Percentiles rank a stretch among this genome's conserved stretches.
Evolutionary conservation across 139 green algal genomes (phyloP).

Genomic region (Deuterostichococcus epilithicus): DNA sequence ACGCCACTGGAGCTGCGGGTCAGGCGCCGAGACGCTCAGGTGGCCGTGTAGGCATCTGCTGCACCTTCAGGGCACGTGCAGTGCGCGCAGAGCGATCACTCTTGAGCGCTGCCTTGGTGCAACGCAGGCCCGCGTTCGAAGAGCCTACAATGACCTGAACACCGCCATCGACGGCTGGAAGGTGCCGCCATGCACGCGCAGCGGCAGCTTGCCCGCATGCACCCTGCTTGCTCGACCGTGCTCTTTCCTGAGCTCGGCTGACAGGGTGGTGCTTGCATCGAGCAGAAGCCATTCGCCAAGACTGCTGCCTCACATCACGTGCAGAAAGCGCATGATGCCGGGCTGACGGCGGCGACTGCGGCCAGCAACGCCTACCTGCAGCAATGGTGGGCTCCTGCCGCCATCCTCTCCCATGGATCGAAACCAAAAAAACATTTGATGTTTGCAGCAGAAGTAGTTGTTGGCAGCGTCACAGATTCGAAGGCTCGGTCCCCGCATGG

Average conservation of each 20-base stretch:
- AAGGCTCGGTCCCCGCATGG: too few species aligned
- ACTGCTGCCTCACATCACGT: background rate
- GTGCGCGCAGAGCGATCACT: background rate
- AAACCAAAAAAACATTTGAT: too few species aligned
- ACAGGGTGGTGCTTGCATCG: too few species aligned
- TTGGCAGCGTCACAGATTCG: too few species aligned
- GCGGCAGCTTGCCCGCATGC: too few species aligned
- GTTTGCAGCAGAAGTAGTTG: too few species aligned
- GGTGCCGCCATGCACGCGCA: background rate
- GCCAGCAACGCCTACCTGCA: background rate
- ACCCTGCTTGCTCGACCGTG: too few species aligned
- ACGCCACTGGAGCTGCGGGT: background rate
- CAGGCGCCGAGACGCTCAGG: background rate
- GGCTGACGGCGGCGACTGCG: background rate
- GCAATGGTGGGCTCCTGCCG: constrained; percentile 1
- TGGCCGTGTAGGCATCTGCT: background rate
- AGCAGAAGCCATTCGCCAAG: background rate
- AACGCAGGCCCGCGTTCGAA: too few species aligned
- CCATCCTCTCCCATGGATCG: too few species aligned
- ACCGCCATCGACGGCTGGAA: background rate
- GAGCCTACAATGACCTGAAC: background rate
- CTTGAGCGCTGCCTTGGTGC: background rate
- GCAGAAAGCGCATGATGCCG: background rate
- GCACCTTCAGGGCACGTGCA: background rate
- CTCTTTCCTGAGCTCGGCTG: background rate